Percentiles rank a stretch among this genome's conserved stretches.
Evolutionary conservation across 176 grass and related monocot genomes (phyloP).

Genomic region (Paspalum vaginatum): DNA sequence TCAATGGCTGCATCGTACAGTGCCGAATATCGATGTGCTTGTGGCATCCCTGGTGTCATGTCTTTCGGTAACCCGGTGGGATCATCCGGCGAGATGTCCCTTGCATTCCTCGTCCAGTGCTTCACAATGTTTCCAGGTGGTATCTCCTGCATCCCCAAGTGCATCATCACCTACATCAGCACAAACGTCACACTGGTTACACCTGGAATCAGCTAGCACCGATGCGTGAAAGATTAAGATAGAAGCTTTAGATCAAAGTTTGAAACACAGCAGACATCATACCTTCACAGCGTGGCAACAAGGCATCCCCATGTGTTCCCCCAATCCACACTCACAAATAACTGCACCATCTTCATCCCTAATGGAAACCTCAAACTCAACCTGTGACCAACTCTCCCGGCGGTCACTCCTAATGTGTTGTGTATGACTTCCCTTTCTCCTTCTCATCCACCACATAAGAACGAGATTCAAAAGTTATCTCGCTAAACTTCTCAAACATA

Average conservation of each 20-base stretch:
- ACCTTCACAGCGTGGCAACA: constrained; percentile 28
- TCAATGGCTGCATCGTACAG: neutral
- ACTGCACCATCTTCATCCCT: constrained; percentile 16
- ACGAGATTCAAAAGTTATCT: constrained; percentile 1
- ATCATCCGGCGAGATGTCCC: neutral
- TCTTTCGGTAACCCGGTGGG: neutral
- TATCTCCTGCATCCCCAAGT: constrained; percentile 25
- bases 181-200: neutral
- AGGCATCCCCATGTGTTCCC: constrained; percentile 20
- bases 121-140: constrained; percentile 10
- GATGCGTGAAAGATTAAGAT: neutral
- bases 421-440: constrained; percentile 26
- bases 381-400: constrained; percentile 7
- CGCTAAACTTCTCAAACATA: constrained; percentile 16
- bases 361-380: constrained; percentile 24
- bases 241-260: neutral
- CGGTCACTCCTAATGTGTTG: constrained; percentile 12
- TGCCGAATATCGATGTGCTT: neutral
- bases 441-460: constrained; percentile 21
- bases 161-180: constrained; percentile 16
- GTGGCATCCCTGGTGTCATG: neutral
- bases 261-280: neutral
- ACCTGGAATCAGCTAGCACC: neutral
- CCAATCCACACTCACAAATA: constrained; percentile 19
- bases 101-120: constrained; percentile 10